Percentiles rank a stretch among this genome's conserved stretches.
Conservation (phyloP, 2,329 filamentous ascomycete species). For the Pestalotiopsis sp. region DNA sequence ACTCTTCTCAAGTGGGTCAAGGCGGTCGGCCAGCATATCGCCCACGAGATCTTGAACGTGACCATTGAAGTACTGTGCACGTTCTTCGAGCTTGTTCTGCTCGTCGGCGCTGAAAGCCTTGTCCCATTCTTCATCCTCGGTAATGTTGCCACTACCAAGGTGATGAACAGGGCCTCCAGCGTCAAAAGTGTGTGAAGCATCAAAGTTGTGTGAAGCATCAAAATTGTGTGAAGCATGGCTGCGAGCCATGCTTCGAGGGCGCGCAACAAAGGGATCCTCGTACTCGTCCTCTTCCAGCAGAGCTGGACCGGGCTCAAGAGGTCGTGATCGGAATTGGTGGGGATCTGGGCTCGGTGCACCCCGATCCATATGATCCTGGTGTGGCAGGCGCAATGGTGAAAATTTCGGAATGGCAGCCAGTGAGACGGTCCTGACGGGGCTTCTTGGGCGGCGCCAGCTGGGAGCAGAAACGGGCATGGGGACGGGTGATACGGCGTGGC, state of each 20-base stretch:
- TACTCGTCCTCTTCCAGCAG: constrained; percentile 56
- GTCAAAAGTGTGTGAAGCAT: constrained; percentile 38
- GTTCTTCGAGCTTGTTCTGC: constrained; percentile 78
- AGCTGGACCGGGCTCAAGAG: constrained; percentile 48
- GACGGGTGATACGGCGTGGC: constrained; percentile 33
- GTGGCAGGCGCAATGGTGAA: constrained; percentile 56
- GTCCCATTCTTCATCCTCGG: constrained; percentile 89
- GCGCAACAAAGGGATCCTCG: constrained; percentile 66
- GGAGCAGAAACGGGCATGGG: constrained; percentile 31
- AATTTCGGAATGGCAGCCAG: constrained; percentile 43
- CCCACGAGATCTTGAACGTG: constrained; percentile 88
- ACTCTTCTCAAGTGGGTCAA: constrained; percentile 81
- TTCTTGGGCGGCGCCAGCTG: constrained; percentile 46
- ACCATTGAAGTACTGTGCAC: constrained; percentile 86
- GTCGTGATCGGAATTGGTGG: constrained; percentile 51
- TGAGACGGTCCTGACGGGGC: constrained; percentile 39
- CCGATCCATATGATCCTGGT: constrained; percentile 58
- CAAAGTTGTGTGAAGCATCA: no score
- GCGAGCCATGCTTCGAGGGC: constrained; percentile 39
- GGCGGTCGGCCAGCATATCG: constrained; percentile 71
- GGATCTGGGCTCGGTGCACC: constrained; percentile 77
- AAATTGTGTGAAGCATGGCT: constrained; percentile 35
- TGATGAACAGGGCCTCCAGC: constrained; percentile 57
- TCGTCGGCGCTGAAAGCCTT: constrained; percentile 80
- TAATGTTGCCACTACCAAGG: constrained; percentile 63